phyloP scores from a whole-genome alignment of 495 filamentous ascomycete species.

The Bacidia gigantensis region DNA sequence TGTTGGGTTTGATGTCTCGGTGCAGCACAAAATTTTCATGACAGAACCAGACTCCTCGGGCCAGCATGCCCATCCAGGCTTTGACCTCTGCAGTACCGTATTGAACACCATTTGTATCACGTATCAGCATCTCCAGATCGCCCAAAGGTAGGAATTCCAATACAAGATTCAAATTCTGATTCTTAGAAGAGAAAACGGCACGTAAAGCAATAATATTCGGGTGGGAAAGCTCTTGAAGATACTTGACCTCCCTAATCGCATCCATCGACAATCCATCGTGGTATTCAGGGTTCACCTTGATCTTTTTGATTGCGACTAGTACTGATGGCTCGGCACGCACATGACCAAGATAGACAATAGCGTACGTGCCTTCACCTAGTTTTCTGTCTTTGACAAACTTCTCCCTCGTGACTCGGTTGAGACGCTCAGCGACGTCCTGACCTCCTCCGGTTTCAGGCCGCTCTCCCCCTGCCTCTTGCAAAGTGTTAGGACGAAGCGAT shows the following conservation, averaged over 20 bases:
- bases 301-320: conserved; percentile 92
- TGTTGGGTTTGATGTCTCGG: conserved; percentile 98
- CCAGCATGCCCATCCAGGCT: conserved; percentile 95
- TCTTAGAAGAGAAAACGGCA: conserved; percentile 83
- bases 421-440: conserved; percentile 62
- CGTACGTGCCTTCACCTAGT: conserved; percentile 93
- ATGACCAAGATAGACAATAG: conserved; percentile 82
- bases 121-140: conserved; percentile 87
- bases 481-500: conserved; percentile 22
- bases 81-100: conserved; percentile 82
- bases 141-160: conserved; percentile 84
- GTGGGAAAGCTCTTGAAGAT: conserved; percentile 87
- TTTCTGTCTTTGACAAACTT: conserved; percentile 89
- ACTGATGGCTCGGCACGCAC: conserved; percentile 50
- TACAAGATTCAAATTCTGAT: conserved; percentile 86
- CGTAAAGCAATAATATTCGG: conserved; percentile 88
- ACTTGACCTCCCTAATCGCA: conserved; percentile 87
- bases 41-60: conserved; percentile 90
- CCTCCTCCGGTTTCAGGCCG: conserved; percentile 18
- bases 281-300: conserved; percentile 79
- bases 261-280: conserved; percentile 84
- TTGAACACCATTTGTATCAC: conserved; percentile 56
- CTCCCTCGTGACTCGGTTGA: conserved; percentile 73
- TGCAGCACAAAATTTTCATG: conserved; percentile 90
- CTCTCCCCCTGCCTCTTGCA: not conserved